Percentiles rank a stretch among this genome's conserved stretches.
phyloP scores from a whole-genome alignment of 202 grass and related monocot genomes.

The Eragrostis tef region DNA sequence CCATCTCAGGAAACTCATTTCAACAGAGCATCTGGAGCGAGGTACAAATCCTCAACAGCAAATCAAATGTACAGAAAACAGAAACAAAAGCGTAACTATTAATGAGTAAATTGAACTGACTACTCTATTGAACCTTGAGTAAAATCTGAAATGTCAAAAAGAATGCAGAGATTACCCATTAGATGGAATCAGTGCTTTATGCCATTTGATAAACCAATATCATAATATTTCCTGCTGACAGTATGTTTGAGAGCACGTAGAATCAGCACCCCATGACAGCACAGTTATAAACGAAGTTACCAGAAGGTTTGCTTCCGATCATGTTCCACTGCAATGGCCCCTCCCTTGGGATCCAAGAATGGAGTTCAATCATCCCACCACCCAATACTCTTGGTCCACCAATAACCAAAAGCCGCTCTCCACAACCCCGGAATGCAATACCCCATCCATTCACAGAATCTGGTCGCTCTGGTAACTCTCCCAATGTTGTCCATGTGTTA shows the following conservation, averaged over 20 bases:
- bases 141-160: slow-evolving; percentile 69
- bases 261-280: slow-evolving; percentile 99
- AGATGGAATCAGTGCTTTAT: slow-evolving; percentile 76
- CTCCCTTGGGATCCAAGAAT: slow-evolving; percentile 86
- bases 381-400: slow-evolving; percentile 80
- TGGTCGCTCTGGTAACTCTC: slow-evolving; percentile 86
- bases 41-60: slow-evolving; percentile 46
- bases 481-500: slow-evolving; percentile 83
- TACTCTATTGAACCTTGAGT: slow-evolving; percentile 59
- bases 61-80: slow-evolving; percentile 54
- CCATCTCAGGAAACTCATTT: slow-evolving; percentile 55
- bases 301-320: slow-evolving; percentile 82
- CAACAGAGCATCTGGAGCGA: slow-evolving; percentile 46
- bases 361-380: slow-evolving; percentile 92
- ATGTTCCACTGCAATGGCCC: slow-evolving; percentile 78
- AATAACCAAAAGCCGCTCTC: slow-evolving; percentile 84
- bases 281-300: slow-evolving; percentile 98
- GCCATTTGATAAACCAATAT: slow-evolving; percentile 68
- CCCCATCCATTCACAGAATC: slow-evolving; percentile 98
- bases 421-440: slow-evolving; percentile 92
- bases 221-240: slow-evolving; percentile 55
- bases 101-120: slow-evolving; percentile 48
- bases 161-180: slow-evolving; percentile 69
- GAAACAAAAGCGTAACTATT: slow-evolving; percentile 47
- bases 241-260: slow-evolving; percentile 52